Evolutionary conservation across 2,329 filamentous ascomycete genomes (phyloP), one percentile per base, ranked within the genome.

Genomic region (Colletotrichum sp.): DNA sequence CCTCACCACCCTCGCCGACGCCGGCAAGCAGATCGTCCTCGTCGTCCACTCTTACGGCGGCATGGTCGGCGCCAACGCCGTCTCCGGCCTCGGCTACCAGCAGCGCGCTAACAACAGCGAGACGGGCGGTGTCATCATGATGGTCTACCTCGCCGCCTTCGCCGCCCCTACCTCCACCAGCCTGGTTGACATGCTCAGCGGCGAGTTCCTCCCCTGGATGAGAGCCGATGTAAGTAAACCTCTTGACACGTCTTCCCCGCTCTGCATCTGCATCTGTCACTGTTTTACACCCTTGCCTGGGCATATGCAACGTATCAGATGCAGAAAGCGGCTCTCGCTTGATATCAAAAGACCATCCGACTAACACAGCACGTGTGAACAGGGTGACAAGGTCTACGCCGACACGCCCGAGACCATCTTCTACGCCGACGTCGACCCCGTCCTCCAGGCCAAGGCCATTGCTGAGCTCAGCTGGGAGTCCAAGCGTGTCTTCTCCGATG

Each of bases 11-110:
- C 81, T 87, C n/a, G 78, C 81, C 15, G 82, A 84, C 25, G 72
- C 79, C 5, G 84, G 84, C 19, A 85, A 86, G 62, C 81, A 88
- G 32, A 83, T 89, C 16, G 78, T 88, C 1, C 82, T 89, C 3
- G 78, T 86, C 7, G 81, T 83, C 6, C 87, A 89, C 77, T 88
- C 85, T 4, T 88, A 87, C 80, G 84, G 85, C n/a, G 87, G 87
- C 16, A 79, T 86, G 1, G 80, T 87, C 3, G 84, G 82, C 9
- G 81, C 82, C 32, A 84, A 84, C 62, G 87, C 85, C 0, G 78
- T 88, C 11, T 77, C 80, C 15, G 84, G 84, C 1, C 79, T 85
- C 2, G 81, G 83, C 4, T 82, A 85, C 64, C 80, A 80, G 44
- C 79, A 85, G 49, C 81, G 86, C 13, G 77, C 78, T 34, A 76